phyloP scores from a whole-genome alignment of 495 filamentous ascomycete genomes.

The Penicillium longicatenatum region DNA sequence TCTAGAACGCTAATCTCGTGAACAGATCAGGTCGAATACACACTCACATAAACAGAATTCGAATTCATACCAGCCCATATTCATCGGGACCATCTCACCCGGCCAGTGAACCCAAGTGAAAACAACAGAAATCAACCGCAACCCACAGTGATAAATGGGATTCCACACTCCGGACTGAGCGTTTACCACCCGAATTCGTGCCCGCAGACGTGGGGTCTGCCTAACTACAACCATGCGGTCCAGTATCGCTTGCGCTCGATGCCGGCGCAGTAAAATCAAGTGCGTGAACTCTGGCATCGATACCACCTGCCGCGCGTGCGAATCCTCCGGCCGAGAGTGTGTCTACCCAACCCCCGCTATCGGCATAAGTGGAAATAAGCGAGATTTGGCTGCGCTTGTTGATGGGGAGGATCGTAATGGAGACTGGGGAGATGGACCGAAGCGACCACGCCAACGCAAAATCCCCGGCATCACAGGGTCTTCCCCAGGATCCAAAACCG shows the following conservation, averaged over 20 bases:
- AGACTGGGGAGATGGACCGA: constrained; percentile 56
- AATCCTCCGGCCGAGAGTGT: constrained; percentile 74
- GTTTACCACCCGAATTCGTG: neutral
- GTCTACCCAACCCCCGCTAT: constrained; percentile 68
- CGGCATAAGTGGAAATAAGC: constrained; percentile 58
- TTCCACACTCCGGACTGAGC: constrained; percentile 4
- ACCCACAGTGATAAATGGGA: constrained; percentile 7
- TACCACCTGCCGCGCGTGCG: constrained; percentile 76
- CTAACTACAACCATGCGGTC: constrained; percentile 59
- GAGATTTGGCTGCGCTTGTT: constrained; percentile 50
- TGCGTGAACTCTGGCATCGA: constrained; percentile 76
- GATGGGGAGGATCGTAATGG: constrained; percentile 59
- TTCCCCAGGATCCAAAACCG: constrained; percentile 37
- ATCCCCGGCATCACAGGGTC: constrained; percentile 39
- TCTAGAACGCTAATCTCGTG: neutral
- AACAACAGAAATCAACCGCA: neutral
- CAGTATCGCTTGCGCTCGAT: constrained; percentile 77
- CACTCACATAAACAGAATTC: neutral
- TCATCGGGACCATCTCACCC: too few species aligned
- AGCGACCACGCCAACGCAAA: constrained; percentile 58
- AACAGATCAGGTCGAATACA: neutral
- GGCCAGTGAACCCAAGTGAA: neutral
- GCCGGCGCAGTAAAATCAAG: constrained; percentile 83
- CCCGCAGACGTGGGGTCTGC: constrained; percentile 24
- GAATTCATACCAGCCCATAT: neutral